Evolutionary conservation across 163 green algal genomes (phyloP).

Genomic region (Chloromonas sp.): DNA sequence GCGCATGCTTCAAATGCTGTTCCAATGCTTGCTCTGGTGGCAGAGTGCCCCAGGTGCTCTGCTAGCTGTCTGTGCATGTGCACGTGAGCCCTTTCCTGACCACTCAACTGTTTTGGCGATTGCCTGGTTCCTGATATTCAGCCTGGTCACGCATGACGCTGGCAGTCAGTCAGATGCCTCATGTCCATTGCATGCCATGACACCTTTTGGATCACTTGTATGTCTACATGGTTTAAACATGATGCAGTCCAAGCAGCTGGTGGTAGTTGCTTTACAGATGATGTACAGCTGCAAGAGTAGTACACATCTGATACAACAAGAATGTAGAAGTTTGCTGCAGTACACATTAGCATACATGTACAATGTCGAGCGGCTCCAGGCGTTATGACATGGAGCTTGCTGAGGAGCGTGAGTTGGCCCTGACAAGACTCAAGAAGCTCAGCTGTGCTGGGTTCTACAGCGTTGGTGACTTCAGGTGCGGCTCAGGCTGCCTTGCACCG

Average conservation of each 20-base stretch:
- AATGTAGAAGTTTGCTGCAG: neutral
- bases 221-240: neutral
- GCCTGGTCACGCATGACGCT: too few species aligned
- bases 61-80: neutral
- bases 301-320: conserved; percentile 1
- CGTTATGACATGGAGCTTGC: conserved; percentile 70
- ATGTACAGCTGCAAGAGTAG: neutral
- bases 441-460: conserved; percentile 69
- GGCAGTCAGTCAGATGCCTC: too few species aligned
- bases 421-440: conserved; percentile 63
- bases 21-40: neutral
- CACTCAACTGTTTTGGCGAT: too few species aligned
- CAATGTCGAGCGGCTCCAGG: conserved; percentile 10
- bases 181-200: neutral
- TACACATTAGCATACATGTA: neutral
- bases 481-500: too few species aligned
- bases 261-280: neutral
- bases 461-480: conserved; percentile 71
- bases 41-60: neutral
- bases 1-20: neutral
- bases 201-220: neutral
- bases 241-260: neutral
- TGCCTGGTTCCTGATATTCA: too few species aligned
- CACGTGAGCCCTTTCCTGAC: neutral
- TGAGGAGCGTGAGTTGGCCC: conserved; percentile 79